Evolutionary conservation across 805 yeast species (phyloP).

Genomic region (Metschnikowia noctiluminum): DNA sequence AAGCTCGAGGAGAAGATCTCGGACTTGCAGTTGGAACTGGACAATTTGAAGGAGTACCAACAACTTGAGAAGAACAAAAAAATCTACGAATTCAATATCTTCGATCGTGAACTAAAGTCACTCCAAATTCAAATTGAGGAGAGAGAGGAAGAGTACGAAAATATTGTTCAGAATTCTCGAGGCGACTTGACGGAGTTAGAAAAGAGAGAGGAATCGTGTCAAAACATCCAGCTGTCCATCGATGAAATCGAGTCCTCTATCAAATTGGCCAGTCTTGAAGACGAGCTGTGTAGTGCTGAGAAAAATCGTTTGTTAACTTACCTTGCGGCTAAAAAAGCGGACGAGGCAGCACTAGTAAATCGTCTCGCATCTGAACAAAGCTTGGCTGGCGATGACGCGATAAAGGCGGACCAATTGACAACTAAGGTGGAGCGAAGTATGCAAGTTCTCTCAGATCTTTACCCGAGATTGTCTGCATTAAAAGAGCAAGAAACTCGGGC

Average conservation of each 20-base stretch:
- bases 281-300: constrained; percentile 49
- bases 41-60: constrained; percentile 70
- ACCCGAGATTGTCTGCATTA: constrained; percentile 30
- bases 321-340: constrained; percentile 49
- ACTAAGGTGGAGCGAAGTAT: constrained; percentile 36
- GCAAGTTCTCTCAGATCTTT: constrained; percentile 26
- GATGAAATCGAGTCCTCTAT: constrained; percentile 45
- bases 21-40: constrained; percentile 78
- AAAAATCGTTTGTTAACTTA: constrained; percentile 46
- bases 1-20: constrained; percentile 68
- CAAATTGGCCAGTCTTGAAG: constrained; percentile 55
- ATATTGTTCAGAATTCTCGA: constrained; percentile 50
- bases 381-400: constrained; percentile 23
- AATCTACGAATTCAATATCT: constrained; percentile 67
- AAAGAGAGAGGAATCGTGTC: constrained; percentile 53
- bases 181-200: constrained; percentile 54
- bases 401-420: constrained; percentile 21
- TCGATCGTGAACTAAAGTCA: constrained; percentile 70
- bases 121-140: constrained; percentile 57
- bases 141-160: constrained; percentile 55
- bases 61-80: constrained; percentile 64
- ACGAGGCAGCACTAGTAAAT: constrained; percentile 40
- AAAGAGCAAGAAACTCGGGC: constrained; percentile 38
- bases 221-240: constrained; percentile 44
- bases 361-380: constrained; percentile 31